These are phyloP conservation scores for Trichoderma sp. DNA, from an alignment of 2,329 filamentous ascomycete species.

Conservation along the genomic window DNA sequence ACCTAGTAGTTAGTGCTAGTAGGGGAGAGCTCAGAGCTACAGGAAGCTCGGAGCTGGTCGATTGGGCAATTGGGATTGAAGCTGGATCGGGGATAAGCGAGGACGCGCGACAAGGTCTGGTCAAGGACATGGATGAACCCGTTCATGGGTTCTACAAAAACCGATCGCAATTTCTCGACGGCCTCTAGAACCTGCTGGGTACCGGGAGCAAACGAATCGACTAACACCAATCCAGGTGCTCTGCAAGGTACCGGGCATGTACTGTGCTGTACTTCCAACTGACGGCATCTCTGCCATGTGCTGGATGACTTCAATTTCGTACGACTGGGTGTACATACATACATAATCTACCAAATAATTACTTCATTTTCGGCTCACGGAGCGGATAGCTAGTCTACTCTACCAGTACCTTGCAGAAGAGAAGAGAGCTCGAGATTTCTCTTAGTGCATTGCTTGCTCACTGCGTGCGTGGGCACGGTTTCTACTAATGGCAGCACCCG, in stretches of 20 bases:
- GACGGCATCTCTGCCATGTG: background rate
- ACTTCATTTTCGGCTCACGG: background rate
- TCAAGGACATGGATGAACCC: slow-evolving; percentile 12
- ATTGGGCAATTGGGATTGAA: slow-evolving; percentile 7
- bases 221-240: background rate
- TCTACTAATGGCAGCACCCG: background rate
- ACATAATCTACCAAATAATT: background rate
- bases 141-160: background rate
- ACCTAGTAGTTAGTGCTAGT: background rate
- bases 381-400: background rate
- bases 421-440: background rate
- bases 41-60: slow-evolving; percentile 8
- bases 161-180: slow-evolving; percentile 12
- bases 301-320: background rate
- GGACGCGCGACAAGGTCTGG: background rate
- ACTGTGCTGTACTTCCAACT: background rate
- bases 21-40: background rate
- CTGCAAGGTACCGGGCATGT: slow-evolving; percentile 8
- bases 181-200: background rate
- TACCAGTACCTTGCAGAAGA: slow-evolving; percentile 4
- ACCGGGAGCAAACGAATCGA: background rate
- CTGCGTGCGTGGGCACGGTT: background rate
- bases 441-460: background rate
- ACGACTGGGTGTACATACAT: background rate
- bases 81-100: slow-evolving; percentile 14